A percentile compares a stretch with the other conserved stretches of the same genome.
Evolutionary conservation across 2,329 filamentous ascomycete species (phyloP).

Genomic region (Neoarthrinium moseri): DNA sequence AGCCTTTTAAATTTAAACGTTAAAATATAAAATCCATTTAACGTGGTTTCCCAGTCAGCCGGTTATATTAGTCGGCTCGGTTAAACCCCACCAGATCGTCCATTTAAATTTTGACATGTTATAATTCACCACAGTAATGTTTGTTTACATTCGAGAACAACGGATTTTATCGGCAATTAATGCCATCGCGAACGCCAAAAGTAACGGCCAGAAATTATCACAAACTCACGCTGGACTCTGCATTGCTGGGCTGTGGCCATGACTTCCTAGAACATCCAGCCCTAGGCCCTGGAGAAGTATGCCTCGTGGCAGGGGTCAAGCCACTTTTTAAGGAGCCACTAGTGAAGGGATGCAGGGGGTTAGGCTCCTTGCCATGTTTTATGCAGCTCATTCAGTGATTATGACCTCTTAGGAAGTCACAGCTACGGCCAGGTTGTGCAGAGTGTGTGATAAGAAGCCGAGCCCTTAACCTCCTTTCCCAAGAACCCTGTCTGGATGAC

Average conservation of each 20-base stretch:
- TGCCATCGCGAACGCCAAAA: too few species aligned
- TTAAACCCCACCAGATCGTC: too few species aligned
- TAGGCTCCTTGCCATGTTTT: constrained; percentile 1
- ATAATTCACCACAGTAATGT: too few species aligned
- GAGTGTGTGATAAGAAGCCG: not conserved
- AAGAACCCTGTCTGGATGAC: not conserved
- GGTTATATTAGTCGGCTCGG: too few species aligned
- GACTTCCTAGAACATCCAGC: not conserved
- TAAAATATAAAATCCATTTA: too few species aligned
- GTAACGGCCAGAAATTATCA: too few species aligned
- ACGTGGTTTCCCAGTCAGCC: too few species aligned
- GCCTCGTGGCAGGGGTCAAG: not conserved
- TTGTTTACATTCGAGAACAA: too few species aligned
- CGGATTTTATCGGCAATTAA: too few species aligned
- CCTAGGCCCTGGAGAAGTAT: not conserved
- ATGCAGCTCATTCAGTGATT: not conserved
- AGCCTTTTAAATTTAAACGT: too few species aligned
- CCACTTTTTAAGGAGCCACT: not conserved
- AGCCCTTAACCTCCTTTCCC: not conserved
- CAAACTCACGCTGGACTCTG: too few species aligned
- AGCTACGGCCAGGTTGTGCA: not conserved
- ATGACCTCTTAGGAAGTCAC: constrained; percentile 1
- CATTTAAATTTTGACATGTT: too few species aligned
- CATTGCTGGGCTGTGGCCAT: not conserved
- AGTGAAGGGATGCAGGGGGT: not conserved